Conservation (phyloP, 495 filamentous ascomycete genomes). For the Entonaema liquescens region DNA sequence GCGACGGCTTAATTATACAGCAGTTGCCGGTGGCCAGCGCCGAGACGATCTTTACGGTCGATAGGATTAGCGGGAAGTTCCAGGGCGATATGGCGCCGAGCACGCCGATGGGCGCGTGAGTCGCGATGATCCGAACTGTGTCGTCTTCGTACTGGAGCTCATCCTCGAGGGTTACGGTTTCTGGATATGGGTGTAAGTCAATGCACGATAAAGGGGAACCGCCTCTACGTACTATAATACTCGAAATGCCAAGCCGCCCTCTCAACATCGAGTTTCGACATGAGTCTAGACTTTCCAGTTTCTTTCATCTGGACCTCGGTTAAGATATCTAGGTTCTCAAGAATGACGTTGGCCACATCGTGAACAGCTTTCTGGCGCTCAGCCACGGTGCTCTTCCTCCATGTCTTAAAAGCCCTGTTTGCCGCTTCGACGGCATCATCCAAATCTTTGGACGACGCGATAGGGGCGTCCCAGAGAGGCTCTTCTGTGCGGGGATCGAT, state of each 20-base stretch:
- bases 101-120: slow-evolving; percentile 62
- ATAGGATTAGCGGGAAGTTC: slow-evolving; percentile 71
- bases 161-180: slow-evolving; percentile 51
- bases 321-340: slow-evolving; percentile 49
- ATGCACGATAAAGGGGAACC: background rate
- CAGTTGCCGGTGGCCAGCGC: slow-evolving; percentile 68
- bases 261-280: slow-evolving; percentile 42
- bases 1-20: slow-evolving; percentile 70
- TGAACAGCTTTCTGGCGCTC: slow-evolving; percentile 63
- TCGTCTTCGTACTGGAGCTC: slow-evolving; percentile 62
- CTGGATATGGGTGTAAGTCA: slow-evolving; percentile 23
- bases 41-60: slow-evolving; percentile 63
- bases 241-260: slow-evolving; percentile 43
- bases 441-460: slow-evolving; percentile 56
- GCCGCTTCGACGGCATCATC: slow-evolving; percentile 61
- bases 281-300: slow-evolving; percentile 52
- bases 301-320: slow-evolving; percentile 51
- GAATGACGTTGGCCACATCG: slow-evolving; percentile 57
- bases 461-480: slow-evolving; percentile 55
- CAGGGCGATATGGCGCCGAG: slow-evolving; percentile 66
- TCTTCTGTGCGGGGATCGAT: slow-evolving; percentile 59
- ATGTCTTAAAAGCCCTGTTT: slow-evolving; percentile 54
- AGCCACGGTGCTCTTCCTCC: slow-evolving; percentile 51
- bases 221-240: slow-evolving; percentile 38
- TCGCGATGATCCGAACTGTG: slow-evolving; percentile 55